Percentiles rank a stretch among this genome's conserved stretches.
phyloP scores from a whole-genome alignment of 2,329 filamentous ascomycete genomes.

The Neonectria sp. region DNA sequence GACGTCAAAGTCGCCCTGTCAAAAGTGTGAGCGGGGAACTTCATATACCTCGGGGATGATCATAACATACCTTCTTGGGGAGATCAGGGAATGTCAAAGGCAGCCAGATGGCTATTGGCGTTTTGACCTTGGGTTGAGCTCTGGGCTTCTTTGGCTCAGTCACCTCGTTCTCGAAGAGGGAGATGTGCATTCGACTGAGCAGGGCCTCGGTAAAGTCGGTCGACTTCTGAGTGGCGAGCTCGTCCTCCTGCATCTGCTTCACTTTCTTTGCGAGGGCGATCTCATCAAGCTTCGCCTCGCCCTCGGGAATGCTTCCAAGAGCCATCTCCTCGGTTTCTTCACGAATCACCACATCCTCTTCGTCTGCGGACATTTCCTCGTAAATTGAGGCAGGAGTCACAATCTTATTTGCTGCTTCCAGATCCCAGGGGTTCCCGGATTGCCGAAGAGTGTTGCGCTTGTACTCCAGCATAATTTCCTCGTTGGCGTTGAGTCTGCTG shows the following conservation, averaged over 20 bases:
- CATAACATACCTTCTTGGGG: conserved; percentile 76
- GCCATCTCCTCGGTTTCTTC: conserved; percentile 62
- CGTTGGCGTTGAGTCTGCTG: conserved; percentile 57
- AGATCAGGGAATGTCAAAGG: conserved; percentile 85
- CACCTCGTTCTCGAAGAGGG: conserved; percentile 55
- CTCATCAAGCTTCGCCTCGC: conserved; percentile 44
- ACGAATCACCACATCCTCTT: conserved; percentile 65
- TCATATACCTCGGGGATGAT: not conserved
- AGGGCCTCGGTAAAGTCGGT: conserved; percentile 39
- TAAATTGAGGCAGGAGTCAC: conserved; percentile 85
- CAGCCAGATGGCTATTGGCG: conserved; percentile 75
- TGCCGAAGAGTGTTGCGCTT: conserved; percentile 77
- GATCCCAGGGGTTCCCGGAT: conserved; percentile 78
- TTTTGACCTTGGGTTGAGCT: conserved; percentile 39
- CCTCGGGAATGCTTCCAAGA: conserved; percentile 62
- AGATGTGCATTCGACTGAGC: conserved; percentile 47
- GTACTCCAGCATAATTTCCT: conserved; percentile 82
- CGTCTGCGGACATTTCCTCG: conserved; percentile 68
- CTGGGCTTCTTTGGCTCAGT: conserved; percentile 43
- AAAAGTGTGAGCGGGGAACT: conserved; percentile 31
- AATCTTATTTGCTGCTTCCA: conserved; percentile 79
- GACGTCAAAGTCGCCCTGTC: conserved; percentile 80
- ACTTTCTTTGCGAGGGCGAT: conserved; percentile 39
- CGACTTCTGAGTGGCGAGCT: conserved; percentile 32
- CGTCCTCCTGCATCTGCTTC: conserved; percentile 37